Evolutionary conservation across 2,329 filamentous ascomycete genomes (phyloP).

Genomic region (Fusarium caatingaense): DNA sequence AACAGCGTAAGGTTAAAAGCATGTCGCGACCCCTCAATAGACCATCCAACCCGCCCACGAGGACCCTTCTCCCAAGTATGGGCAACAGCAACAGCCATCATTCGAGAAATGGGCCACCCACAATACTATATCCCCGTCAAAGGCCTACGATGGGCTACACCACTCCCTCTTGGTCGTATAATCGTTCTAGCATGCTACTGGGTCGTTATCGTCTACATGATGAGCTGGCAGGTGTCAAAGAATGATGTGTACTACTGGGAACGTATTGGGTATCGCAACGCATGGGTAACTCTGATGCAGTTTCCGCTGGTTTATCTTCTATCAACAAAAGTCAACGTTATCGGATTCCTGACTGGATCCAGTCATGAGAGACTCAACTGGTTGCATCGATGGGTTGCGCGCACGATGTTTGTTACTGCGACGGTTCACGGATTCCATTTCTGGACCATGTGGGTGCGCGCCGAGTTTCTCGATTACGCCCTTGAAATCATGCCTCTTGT

Average conservation of each 20-base stretch:
- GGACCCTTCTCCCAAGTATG: constrained; percentile 61
- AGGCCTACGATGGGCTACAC: constrained; percentile 66
- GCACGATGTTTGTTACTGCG: constrained; percentile 75
- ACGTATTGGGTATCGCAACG: constrained; percentile 74
- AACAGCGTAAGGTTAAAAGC: constrained; percentile 57
- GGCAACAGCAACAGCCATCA: constrained; percentile 69
- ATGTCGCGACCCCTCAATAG: constrained; percentile 56
- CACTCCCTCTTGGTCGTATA: constrained; percentile 67
- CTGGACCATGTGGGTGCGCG: constrained; percentile 70
- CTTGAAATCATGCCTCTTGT: constrained; percentile 72
- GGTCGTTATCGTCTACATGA: constrained; percentile 69
- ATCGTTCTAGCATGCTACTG: constrained; percentile 67
- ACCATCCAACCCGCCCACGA: constrained; percentile 64
- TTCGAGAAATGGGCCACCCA: constrained; percentile 67
- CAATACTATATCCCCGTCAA: constrained; percentile 62
- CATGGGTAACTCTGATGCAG: constrained; percentile 73
- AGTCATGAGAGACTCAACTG: constrained; percentile 78
- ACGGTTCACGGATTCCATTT: constrained; percentile 79
- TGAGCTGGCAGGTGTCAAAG: constrained; percentile 60
- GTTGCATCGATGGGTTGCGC: constrained; percentile 78
- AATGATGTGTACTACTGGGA: constrained; percentile 70
- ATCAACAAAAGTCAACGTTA: constrained; percentile 67
- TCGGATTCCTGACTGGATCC: constrained; percentile 71
- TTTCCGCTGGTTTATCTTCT: constrained; percentile 73
- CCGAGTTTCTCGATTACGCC: constrained; percentile 69